Percentiles rank a stretch among this genome's conserved stretches.
phyloP scores from a whole-genome alignment of 2,329 filamentous ascomycete genomes.

The Claviceps maximensis region DNA sequence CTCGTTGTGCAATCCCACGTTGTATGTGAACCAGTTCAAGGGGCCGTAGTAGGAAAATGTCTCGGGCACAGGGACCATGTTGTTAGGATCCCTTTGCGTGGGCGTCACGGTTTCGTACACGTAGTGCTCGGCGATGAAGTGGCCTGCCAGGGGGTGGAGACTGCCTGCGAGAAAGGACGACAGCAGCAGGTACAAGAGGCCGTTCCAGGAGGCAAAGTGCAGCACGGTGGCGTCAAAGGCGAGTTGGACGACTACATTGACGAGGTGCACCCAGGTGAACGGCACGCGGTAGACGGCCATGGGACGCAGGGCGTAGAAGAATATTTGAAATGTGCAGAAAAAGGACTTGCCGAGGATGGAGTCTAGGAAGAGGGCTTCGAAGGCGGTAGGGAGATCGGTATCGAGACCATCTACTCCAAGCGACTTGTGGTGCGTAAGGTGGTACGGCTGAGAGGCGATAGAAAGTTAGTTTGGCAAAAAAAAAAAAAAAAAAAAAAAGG shows the following conservation, averaged over 20 bases:
- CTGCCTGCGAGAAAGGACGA: constrained; percentile 90
- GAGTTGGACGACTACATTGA: constrained; percentile 70
- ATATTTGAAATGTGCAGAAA: constrained; percentile 97
- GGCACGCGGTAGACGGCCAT: constrained; percentile 89
- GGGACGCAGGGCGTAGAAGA: constrained; percentile 94
- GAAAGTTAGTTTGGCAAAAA: neutral
- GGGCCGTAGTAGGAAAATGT: constrained; percentile 95
- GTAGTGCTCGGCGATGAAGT: constrained; percentile 98
- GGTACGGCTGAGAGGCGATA: constrained; percentile 55
- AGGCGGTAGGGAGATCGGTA: constrained; percentile 81
- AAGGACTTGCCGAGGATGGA: constrained; percentile 94
- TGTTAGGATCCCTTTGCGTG: constrained; percentile 41
- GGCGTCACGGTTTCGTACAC: constrained; percentile 55
- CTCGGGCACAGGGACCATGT: constrained; percentile 63
- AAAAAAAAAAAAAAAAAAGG: neutral
- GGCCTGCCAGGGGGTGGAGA: constrained; percentile 84
- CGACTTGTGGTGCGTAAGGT: constrained; percentile 97
- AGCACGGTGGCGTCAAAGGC: constrained; percentile 63
- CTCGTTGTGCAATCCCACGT: constrained; percentile 95
- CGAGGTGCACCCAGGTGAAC: constrained; percentile 68
- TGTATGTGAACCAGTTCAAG: constrained; percentile 87
- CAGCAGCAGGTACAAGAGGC: constrained; percentile 71
- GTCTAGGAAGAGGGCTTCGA: constrained; percentile 88
- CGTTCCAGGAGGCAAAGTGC: constrained; percentile 43
- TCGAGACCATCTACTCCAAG: constrained; percentile 93